Evolutionary conservation across 106 monocot species (phyloP), one percentile per base, ranked within the genome.

Genomic region (Acanthochlamys bracteata): DNA sequence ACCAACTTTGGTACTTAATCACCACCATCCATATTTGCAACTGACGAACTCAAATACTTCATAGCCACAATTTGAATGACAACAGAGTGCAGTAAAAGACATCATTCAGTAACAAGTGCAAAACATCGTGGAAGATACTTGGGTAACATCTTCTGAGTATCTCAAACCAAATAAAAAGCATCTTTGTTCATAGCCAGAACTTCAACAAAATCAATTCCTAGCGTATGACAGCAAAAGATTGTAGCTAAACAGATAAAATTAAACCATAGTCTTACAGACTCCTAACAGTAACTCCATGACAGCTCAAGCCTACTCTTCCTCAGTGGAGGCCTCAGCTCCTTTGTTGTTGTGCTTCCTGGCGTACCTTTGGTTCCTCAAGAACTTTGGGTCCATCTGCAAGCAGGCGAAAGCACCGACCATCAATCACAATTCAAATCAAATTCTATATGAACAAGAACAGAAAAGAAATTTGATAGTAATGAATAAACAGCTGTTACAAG

Each of bases 361-460:
- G 20, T 76, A 76, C 76, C 76, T 76, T 64, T 76, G 76, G 70
- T 76, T 76, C 70, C 76, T 76, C 70, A 76, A 49, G 59, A 76
- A 76, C 65, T 76, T 76, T 11, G 76, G 76, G 20, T 76, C 76
- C 76, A 76, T 76, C 76, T 76, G 57, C 64, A 7, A 51, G 2
- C 3, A 51, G n/a, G 8, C 51, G 10, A 15, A n/a, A 33, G 6
- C 33, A 33, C 33, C 33, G 6, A 1, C 6, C 33, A 51, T 51
- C 13, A 19, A 51, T 51, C 2, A 19, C 13, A 51, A 51, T 51
- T 19, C 55, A 20, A 20, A 4, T 55, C 20, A 7, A 20, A 46
- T 10, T 4, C n/a, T 22, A 55, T 55, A 55, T 10, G 21, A 21
- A 55, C 20, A 7, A 55, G 15, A 49, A 49, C 9, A 13, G 17